Evolutionary conservation across 352 stramenopile genomes (phyloP), one percentile per base, ranked within the genome.

Genomic region (Phytopythium sindhum): DNA sequence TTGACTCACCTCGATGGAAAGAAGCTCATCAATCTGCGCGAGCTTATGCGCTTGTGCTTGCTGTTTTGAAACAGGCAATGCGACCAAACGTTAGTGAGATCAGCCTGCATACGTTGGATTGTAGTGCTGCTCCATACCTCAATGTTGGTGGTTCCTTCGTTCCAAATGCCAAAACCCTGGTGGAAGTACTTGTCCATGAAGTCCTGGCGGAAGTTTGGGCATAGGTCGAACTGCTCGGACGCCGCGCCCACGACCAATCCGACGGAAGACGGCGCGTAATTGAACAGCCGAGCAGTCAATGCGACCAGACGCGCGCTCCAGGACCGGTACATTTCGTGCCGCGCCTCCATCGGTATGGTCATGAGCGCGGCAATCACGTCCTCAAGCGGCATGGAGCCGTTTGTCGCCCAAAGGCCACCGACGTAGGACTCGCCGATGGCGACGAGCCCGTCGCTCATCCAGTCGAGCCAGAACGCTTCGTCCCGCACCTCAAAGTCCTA

Each of bases 301-400:
- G 84, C 84, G 8, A 93, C 84, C 58, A 91, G 75, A 4, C 86
- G 84, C 51, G 86, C 86, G 24, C 72, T 89, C 86, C 86, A 95
- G 31, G 84, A 93, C 15, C 85, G 77, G n/a, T 93, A 95, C 84
- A 95, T 92, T 33, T 95, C 84, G 52, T 89, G 83, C 5, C 86
- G 82, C 15, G 80, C 84, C 57, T 90, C 81, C 75, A 92, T 90
- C 3, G 86, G 84, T 33, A 95, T 88, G 3, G 84, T 92, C 66
- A 95, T 84, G 17, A 95, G 68, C 19, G 75, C 79, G 10, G 84
- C 79, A 53, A 95, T 72, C 31, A 95, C 71, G 23, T 90, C 81
- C 51, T 95, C 86, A 17, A 95, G 64, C 10, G 81, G 77, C 50
- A 80, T 68, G 45, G 68, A 62, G 8, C 80, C 65, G 35, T 87